These are phyloP conservation scores for Ganoderma boninense DNA, from an alignment of 1,284 basidiomycete genomes.

Conservation along the genomic window DNA sequence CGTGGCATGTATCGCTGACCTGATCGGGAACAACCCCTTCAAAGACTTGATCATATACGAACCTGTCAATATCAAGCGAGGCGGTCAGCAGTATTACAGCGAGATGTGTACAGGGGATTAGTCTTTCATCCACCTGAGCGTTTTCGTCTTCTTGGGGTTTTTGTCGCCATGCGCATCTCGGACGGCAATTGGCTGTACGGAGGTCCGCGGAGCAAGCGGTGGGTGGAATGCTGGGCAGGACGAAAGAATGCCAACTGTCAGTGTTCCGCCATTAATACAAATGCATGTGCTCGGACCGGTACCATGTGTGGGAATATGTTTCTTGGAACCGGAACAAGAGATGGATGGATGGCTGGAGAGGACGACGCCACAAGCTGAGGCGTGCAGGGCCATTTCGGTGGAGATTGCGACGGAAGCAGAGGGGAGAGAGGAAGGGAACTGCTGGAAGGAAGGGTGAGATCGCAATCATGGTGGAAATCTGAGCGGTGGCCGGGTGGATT, in stretches of 20 bases:
- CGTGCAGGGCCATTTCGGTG: background rate
- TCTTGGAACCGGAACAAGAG: conserved; percentile 9
- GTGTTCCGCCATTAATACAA: background rate
- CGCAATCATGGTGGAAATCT: conserved; percentile 10
- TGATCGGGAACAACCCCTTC: too few species aligned
- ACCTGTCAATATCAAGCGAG: too few species aligned
- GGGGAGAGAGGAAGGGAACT: background rate
- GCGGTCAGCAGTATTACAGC: too few species aligned
- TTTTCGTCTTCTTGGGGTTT: too few species aligned
- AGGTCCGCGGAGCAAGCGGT: background rate
- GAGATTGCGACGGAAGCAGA: conserved; percentile 3
- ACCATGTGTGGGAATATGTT: background rate
- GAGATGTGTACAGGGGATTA: too few species aligned
- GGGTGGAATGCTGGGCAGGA: background rate
- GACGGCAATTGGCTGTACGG: conserved; percentile 1
- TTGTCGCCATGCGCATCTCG: conserved; percentile 1
- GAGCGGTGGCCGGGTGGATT: background rate
- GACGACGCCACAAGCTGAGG: background rate
- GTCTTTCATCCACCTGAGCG: too few species aligned
- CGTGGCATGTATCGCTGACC: too few species aligned
- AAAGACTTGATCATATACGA: too few species aligned
- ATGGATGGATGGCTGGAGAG: conserved; percentile 8
- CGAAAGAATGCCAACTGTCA: conserved; percentile 3
- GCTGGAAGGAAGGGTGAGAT: conserved; percentile 1
- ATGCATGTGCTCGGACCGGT: background rate